phyloP scores from a whole-genome alignment of 1,284 basidiomycete species.

The Sanghuangporus baumii region DNA sequence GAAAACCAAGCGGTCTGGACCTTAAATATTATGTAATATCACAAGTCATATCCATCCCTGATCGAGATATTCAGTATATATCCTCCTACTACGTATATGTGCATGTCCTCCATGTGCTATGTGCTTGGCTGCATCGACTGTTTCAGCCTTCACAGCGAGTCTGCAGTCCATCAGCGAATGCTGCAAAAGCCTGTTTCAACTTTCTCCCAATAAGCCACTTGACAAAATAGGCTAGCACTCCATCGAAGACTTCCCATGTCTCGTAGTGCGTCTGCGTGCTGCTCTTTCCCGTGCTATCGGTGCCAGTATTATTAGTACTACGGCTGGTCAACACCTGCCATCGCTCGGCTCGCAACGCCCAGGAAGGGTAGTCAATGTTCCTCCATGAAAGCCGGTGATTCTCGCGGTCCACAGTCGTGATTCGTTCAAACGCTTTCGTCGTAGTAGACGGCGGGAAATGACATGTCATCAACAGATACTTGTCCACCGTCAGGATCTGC shows the following conservation, averaged over 20 bases:
- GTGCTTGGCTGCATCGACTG: background rate
- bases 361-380: slow-evolving; percentile 35
- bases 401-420: slow-evolving; percentile 45
- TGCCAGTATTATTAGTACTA: slow-evolving; percentile 17
- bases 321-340: slow-evolving; percentile 58
- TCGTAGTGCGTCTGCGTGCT: slow-evolving; percentile 59
- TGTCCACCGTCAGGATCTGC: slow-evolving; percentile 44
- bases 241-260: slow-evolving; percentile 55
- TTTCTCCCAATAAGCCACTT: slow-evolving; percentile 21
- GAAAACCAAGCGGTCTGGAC: too few relatives aligned
- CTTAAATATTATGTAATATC: too few relatives aligned
- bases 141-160: background rate
- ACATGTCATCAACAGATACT: slow-evolving; percentile 42
- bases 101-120: too few relatives aligned
- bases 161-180: slow-evolving; percentile 9
- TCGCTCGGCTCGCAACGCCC: slow-evolving; percentile 47
- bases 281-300: background rate
- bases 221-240: slow-evolving; percentile 51
- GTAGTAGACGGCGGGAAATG: slow-evolving; percentile 54
- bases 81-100: background rate
- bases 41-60: too few relatives aligned
- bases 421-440: slow-evolving; percentile 33
- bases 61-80: background rate
- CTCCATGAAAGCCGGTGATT: slow-evolving; percentile 56
- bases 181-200: slow-evolving; percentile 5